Evolutionary conservation across 768 basidiomycete species (phyloP), one percentile per base, ranked within the genome.

Genomic region (Tephrocybe sp.): DNA sequence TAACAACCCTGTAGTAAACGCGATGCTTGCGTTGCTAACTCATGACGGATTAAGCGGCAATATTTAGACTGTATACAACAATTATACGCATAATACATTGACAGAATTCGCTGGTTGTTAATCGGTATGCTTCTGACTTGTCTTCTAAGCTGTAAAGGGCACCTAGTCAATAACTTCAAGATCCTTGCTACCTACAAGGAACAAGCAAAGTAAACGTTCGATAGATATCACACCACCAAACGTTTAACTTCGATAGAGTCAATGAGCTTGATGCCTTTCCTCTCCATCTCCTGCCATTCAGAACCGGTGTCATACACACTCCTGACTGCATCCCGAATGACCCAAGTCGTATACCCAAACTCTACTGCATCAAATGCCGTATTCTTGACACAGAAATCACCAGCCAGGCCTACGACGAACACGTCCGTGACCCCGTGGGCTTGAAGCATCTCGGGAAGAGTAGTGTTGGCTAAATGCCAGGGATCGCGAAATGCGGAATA

Each of bases 401-500:
- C 82, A 16, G 91, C 90, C 27, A 93, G 67, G 1, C 85, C 85
- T 7, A 77, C 77, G 30, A 90, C 64, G 47, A 82, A 83, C 15
- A 92, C 66, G 47, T 83, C 78, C 12, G 77, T 77, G 9, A 88
- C 73, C 1, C 62, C 69, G 34, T 70, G 66, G 36, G 66, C 64
- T 47, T 63, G 57, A 42, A 86, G 65, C 22, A 72, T 51, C 19
- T 45, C 59, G 43, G 73, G 72, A n/a, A 86, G 74, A 6, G 73
- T 71, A 8, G 80, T 83, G 48, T 69, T 62, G 43, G 69, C 53
- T 47, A 71, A 68, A 21, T 70, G 72, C 72, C 80, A 79, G 35
- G 78, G 75, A 57, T 85, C 82, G 39, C 71, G 74, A 60, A 92
- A 92, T 1, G 86, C 89, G n/a, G 86, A 89, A 61, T 93, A 93